These are phyloP conservation scores for Quercus ilex DNA, from an alignment of 306 rosid species.

Conservation along the genomic window DNA sequence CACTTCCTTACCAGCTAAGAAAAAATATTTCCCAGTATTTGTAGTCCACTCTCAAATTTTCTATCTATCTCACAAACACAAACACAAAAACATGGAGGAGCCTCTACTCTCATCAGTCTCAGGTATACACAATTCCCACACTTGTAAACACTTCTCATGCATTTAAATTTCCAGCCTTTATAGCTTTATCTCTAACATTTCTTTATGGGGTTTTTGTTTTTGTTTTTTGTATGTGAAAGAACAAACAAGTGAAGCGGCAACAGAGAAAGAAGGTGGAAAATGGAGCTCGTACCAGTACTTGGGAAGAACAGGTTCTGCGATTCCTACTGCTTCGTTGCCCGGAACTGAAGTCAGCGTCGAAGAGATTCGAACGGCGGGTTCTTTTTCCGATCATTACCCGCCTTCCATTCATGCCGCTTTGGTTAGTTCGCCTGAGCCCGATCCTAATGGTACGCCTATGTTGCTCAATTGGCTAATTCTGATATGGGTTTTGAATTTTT, in stretches of 20 bases:
- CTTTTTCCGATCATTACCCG: constrained; percentile 61
- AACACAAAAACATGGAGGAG: constrained; percentile 45
- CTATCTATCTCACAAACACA: background rate
- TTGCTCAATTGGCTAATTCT: background rate
- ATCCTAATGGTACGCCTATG: constrained; percentile 44
- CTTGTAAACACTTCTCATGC: too few species aligned
- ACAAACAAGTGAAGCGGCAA: constrained; percentile 42
- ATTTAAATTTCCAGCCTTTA: background rate
- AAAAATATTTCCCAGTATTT: background rate
- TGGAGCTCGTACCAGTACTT: constrained; percentile 64
- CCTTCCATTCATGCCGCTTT: constrained; percentile 79
- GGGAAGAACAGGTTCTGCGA: constrained; percentile 62
- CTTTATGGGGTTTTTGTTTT: constrained; percentile 5
- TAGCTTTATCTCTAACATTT: constrained; percentile 6
- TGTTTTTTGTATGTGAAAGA: constrained; percentile 26
- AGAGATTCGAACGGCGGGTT: constrained; percentile 83
- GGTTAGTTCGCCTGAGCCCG: constrained; percentile 61
- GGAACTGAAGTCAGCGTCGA: constrained; percentile 83
- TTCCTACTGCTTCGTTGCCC: constrained; percentile 59
- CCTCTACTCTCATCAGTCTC: constrained; percentile 49
- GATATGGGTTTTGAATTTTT: constrained; percentile 13
- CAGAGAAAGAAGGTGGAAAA: constrained; percentile 51
- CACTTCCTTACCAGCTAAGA: background rate
- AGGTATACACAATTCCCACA: constrained; percentile 35
- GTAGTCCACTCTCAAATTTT: background rate